Base-by-base conservation (phyloP, 495 filamentous ascomycete genomes). In the Aspergillus cristatus region DNA sequence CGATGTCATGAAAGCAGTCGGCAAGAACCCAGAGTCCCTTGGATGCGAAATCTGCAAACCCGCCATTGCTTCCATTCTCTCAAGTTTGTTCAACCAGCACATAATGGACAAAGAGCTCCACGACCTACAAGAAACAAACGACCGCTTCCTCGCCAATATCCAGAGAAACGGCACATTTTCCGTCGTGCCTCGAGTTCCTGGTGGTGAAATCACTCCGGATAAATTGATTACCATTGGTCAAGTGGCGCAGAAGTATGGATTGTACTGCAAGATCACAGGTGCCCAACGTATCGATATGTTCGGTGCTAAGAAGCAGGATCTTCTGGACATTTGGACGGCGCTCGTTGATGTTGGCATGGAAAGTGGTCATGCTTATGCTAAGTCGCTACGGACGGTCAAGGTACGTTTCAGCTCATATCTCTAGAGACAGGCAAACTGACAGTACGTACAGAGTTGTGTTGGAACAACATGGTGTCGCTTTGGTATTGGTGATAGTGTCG, bases 271-370 rank as follows among this genome's bases (percentile, higher is more conserved):
- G 65, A 94, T 97, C 50, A 97, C 90, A 0, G 90, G 90, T 36
- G 90, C 84, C 1, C 90, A 97, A 61, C 76, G 90, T 30, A 95
- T 95, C 51, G 90, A 97, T 54, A 82, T 95, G 84, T 95, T 94
- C 46, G 88, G 89, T 7, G 89, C 90, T 0, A 80, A 79, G 64
- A 95, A 94, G 60, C 84, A 93, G 46, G 89, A 97, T 65, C 67
- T 97, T 24, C 67, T 86, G 25, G 70, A 71, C n/a, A 97, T 97
- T 48, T 97, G 90, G 90, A 78, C 75, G 6, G 75, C 74, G 41
- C 71, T 97, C 7, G 76, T 94, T 16, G 77, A 86, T 43, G 90
- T 79, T 6, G 90, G 90, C n/a, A 84, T 95, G 83, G 90, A 97
- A 59, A 86, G 79, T 54, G 90, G 90, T 0, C 87, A 97, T 53